These are phyloP conservation scores for Marchantia paleacea DNA, from an alignment of 225 moss, liverwort and hornwort species.

Conservation along the genomic window DNA sequence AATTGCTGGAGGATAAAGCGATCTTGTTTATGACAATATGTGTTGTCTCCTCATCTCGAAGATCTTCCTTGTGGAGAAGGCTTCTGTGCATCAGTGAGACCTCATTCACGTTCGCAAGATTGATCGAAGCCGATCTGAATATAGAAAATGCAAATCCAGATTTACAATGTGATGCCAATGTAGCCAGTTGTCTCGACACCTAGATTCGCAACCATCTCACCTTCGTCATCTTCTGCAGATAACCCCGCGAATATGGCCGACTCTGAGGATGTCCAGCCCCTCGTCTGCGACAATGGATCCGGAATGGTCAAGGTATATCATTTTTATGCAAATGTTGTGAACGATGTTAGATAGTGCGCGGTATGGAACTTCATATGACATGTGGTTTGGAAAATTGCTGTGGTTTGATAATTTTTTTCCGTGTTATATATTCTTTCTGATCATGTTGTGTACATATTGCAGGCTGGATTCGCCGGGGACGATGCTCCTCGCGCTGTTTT, in stretches of 20 bases:
- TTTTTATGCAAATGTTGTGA: neutral
- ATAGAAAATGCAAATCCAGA: neutral
- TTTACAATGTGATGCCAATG: too few relatives aligned
- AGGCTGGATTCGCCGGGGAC: slow-evolving; percentile 97
- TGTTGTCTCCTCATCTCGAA: neutral
- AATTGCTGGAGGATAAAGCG: neutral
- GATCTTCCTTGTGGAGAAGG: neutral
- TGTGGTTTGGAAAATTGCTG: too few relatives aligned
- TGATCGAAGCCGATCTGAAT: neutral
- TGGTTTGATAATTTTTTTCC: too few relatives aligned
- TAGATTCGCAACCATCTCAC: neutral
- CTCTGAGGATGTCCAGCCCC: slow-evolving; percentile 73
- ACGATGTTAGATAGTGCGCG: neutral
- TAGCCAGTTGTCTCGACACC: neutral
- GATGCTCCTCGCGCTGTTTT: slow-evolving; percentile 92
- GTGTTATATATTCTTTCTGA: too few relatives aligned
- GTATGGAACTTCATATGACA: too few relatives aligned
- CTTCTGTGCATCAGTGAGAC: neutral
- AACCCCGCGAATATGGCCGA: slow-evolving; percentile 50
- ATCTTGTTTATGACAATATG: neutral
- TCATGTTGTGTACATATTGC: neutral
- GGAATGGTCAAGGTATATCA: slow-evolving; percentile 50
- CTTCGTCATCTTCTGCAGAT: neutral
- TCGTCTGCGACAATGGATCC: slow-evolving; percentile 79
- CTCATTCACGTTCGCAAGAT: neutral